Evolutionary conservation across 257 asterid genomes (phyloP), one percentile per base, ranked within the genome.

Genomic region (Penstemon eatonii): DNA sequence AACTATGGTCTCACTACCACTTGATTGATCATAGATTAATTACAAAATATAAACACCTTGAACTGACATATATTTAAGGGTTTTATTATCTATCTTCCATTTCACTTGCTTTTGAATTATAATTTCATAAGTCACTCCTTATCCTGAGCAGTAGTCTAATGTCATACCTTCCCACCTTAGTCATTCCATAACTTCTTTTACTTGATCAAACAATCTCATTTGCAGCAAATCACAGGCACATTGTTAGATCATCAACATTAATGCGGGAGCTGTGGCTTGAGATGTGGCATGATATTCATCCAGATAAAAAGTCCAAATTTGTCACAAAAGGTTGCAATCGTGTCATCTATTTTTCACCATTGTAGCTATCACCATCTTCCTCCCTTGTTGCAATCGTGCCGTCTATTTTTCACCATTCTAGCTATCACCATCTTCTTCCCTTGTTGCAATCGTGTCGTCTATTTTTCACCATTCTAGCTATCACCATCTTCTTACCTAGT

Each of bases 191-290:
- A 37, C 43, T 60, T 43, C 40, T 49, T 55, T 59, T 53, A 15
- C 47, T 58, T 76, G 67, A 69, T 73, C 67, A 46, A 40, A 45
- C 39, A 72, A 54, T 81, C 63, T 75, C 71, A 41, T 55, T 61
- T 74, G 83, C 94, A 94, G 99, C 97, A 71, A 90, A 87, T 72
- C 99, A 94, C 79, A 79, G 99, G 85, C 90, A 91, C 81, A 94
- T 94, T 54, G 99, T 94, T 42, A 85, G 97, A 73, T 87, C 95
- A 67, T 70, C 96, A 63, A 90, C 78, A 65, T 74, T 94, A 75
- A 94, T 94, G 99, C 90, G 99, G 70, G 99, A 94, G 83, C 81
- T 94, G 59, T 94, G 99, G 99, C 96, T 93, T 69, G 99, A 93
- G 89, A 84, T 84, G 85, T 93, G 99, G 99, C 99, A 94, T 66